Conservation (phyloP, 441 rosid species). For the Gossypium trilobum region DNA sequence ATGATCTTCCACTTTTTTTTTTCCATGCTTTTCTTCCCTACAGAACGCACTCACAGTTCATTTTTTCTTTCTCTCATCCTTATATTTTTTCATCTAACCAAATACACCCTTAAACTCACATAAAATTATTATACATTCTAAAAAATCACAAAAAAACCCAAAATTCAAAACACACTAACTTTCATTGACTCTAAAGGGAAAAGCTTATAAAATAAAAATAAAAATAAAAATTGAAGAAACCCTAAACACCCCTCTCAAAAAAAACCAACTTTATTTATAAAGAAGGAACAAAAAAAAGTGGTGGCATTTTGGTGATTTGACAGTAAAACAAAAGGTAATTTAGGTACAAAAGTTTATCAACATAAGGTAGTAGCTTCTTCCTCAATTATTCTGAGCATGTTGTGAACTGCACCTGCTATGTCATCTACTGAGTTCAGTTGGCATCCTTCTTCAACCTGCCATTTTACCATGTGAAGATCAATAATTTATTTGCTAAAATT, state of each 20-base stretch:
- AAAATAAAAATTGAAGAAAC: not conserved
- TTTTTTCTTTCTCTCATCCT: too few relatives aligned
- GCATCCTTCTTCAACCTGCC: conserved; percentile 82
- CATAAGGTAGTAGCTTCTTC: conserved; percentile 29
- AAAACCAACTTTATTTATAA: not conserved
- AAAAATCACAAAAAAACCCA: not conserved
- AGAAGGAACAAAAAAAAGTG: not conserved
- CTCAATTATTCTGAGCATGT: conserved; percentile 68
- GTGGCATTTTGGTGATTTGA: conserved; percentile 3
- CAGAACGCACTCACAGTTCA: too few relatives aligned
- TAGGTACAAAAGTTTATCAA: conserved; percentile 16
- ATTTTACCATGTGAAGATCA: too few relatives aligned
- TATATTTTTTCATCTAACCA: too few relatives aligned
- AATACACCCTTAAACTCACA: too few relatives aligned
- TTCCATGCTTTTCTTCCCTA: too few relatives aligned
- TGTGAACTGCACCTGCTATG: conserved; percentile 74
- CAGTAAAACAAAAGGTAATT: conserved; percentile 9
- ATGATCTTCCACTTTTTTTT: too few relatives aligned
- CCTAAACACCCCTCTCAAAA: not conserved
- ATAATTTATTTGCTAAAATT: not conserved
- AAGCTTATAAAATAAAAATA: not conserved
- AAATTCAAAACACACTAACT: not conserved
- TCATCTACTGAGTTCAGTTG: conserved; percentile 71
- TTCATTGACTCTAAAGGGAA: not conserved
- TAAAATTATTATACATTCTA: too few relatives aligned